Percentiles rank a stretch among this genome's conserved stretches.
phyloP scores from a whole-genome alignment of 2,329 filamentous ascomycete genomes.

The Fusarium fujikuroi region DNA sequence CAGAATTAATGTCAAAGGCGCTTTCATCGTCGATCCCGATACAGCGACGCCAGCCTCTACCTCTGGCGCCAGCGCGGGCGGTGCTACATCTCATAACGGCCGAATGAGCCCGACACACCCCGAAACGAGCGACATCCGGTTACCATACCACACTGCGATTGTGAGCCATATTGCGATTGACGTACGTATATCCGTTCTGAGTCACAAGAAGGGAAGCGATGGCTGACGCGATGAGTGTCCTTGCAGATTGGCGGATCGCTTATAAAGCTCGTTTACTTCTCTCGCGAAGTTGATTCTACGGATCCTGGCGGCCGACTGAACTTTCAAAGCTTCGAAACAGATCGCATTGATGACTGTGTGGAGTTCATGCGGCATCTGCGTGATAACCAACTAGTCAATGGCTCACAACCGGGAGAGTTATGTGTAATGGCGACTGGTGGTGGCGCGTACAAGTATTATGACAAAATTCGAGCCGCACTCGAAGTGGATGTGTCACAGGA shows the following conservation, averaged over 20 bases:
- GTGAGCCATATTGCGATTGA: conserved; percentile 98
- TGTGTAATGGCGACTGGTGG: conserved; percentile 97
- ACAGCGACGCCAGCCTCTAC: conserved; percentile 61
- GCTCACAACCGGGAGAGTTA: conserved; percentile 75
- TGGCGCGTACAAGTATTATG: conserved; percentile 96
- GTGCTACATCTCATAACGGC: conserved; percentile 49
- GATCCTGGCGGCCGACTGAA: conserved; percentile 90
- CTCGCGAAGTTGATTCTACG: conserved; percentile 81
- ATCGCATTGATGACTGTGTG: conserved; percentile 91
- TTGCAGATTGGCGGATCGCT: conserved; percentile 91
- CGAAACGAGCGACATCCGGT: conserved; percentile 92
- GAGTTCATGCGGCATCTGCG: conserved; percentile 90
- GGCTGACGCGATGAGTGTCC: conserved; percentile 17
- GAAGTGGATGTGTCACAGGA: conserved; percentile 90
- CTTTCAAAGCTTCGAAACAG: conserved; percentile 96
- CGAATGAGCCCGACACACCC: conserved; percentile 61
- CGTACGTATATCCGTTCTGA: conserved; percentile 64
- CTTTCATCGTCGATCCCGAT: conserved; percentile 93
- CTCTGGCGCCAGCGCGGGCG: conserved; percentile 42
- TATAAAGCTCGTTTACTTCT: conserved; percentile 97
- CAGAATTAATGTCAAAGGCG: conserved; percentile 95
- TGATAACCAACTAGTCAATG: conserved; percentile 83
- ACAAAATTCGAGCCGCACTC: conserved; percentile 83
- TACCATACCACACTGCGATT: conserved; percentile 93
- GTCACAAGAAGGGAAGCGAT: conserved; percentile 11